phyloP scores from a whole-genome alignment of 305 asterid genomes.

The Fraxinus velutina region DNA sequence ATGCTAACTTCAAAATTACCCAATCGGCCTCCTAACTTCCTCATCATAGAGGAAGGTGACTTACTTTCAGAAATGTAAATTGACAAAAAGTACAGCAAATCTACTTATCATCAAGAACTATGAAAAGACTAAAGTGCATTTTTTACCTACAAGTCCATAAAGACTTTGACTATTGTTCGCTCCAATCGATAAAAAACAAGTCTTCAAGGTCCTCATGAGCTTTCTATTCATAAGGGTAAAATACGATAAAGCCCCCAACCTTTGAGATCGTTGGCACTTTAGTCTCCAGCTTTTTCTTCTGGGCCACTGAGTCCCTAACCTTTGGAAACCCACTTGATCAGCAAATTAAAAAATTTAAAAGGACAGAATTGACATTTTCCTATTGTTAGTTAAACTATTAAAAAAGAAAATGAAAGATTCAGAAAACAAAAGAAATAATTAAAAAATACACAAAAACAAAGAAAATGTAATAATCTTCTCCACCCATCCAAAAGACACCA shows the following conservation, averaged over 20 bases:
- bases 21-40: neutral
- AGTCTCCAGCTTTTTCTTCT: neutral
- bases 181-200: neutral
- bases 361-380: neutral
- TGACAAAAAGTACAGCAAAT: no score
- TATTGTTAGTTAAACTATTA: no score
- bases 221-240: neutral
- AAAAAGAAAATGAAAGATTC: no score
- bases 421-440: no score
- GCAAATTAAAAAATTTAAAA: neutral
- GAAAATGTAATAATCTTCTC: no score
- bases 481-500: no score
- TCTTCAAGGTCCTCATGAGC: neutral
- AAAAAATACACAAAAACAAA: no score
- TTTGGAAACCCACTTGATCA: neutral
- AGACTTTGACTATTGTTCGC: neutral
- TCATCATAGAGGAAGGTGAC: neutral
- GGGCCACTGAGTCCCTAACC: neutral
- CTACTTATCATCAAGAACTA: no score
- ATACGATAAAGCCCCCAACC: neutral
- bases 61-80: neutral
- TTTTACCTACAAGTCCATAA: neutral
- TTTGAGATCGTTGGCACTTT: neutral
- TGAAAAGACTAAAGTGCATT: neutral
- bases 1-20: neutral